Evolutionary conservation across 352 stramenopile species (phyloP).

Genomic region (Phytophthora constricta): DNA sequence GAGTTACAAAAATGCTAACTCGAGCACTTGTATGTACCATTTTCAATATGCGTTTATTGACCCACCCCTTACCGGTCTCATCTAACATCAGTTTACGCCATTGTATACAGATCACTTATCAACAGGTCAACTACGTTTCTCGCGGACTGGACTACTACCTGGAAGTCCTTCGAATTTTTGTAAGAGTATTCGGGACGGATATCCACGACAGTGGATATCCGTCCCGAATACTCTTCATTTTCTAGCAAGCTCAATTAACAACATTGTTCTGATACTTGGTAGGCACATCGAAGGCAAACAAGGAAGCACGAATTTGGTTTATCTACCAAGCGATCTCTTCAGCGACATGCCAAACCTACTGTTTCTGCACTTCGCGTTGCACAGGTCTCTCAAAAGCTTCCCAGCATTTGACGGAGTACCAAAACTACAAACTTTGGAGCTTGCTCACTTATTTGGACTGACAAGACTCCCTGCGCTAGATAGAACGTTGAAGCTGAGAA

Average conservation of each 20-base stretch:
- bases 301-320: conserved; percentile 19
- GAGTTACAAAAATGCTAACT: conserved; percentile 42
- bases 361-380: conserved; percentile 40
- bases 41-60: neutral
- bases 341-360: conserved; percentile 38
- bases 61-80: neutral
- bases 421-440: conserved; percentile 42
- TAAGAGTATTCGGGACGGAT: conserved; percentile 25
- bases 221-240: neutral
- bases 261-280: neutral
- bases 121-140: conserved; percentile 32
- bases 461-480: conserved; percentile 31
- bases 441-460: conserved; percentile 31
- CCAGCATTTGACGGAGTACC: conserved; percentile 36
- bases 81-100: neutral
- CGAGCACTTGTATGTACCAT: conserved; percentile 45
- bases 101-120: conserved; percentile 39
- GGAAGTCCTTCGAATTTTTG: conserved; percentile 50
- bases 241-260: neutral
- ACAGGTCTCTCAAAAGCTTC: conserved; percentile 25
- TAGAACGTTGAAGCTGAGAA: conserved; percentile 24
- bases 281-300: conserved; percentile 29
- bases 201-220: no score
- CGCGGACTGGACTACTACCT: conserved; percentile 34
- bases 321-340: conserved; percentile 39